phyloP scores from a whole-genome alignment of 2,329 filamentous ascomycete genomes.

The Setomelanomma holmii region DNA sequence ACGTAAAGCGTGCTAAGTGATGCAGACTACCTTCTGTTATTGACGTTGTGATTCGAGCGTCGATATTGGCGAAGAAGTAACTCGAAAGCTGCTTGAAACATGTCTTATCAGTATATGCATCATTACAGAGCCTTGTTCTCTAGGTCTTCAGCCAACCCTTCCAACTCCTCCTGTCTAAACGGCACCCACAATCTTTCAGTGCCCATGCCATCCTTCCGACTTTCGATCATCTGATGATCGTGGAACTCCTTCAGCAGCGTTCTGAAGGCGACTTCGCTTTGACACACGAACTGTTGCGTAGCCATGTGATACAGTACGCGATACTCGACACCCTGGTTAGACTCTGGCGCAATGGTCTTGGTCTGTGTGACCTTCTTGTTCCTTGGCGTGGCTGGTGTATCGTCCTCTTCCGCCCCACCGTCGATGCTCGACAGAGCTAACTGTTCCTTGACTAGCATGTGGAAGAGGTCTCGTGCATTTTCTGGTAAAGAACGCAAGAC shows the following conservation, averaged over 20 bases:
- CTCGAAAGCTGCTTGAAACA: too few species aligned
- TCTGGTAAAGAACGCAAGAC: conserved; percentile 90
- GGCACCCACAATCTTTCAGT: conserved; percentile 87
- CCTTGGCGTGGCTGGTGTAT: conserved; percentile 18
- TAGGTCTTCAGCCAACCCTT: conserved; percentile 84
- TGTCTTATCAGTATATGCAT: too few species aligned
- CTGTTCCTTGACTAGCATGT: conserved; percentile 83
- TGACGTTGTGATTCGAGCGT: too few species aligned
- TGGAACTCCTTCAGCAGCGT: conserved; percentile 97
- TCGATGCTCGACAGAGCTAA: conserved; percentile 69
- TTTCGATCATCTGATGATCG: conserved; percentile 97
- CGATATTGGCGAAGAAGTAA: too few species aligned
- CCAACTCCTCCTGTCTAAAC: conserved; percentile 85
- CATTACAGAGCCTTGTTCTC: conserved; percentile 38
- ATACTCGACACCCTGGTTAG: conserved; percentile 78
- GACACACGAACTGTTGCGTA: conserved; percentile 95
- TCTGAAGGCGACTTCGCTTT: conserved; percentile 93
- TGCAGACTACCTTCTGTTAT: too few species aligned
- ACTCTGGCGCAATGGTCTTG: conserved; percentile 40
- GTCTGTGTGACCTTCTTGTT: conserved; percentile 35
- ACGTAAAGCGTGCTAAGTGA: too few species aligned
- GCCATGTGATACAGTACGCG: conserved; percentile 92
- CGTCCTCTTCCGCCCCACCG: conserved; percentile 33
- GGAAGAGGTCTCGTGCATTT: conserved; percentile 88
- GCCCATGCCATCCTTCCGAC: conserved; percentile 81